phyloP scores from a whole-genome alignment of 306 rosid species.

The Rosa multiflora region DNA sequence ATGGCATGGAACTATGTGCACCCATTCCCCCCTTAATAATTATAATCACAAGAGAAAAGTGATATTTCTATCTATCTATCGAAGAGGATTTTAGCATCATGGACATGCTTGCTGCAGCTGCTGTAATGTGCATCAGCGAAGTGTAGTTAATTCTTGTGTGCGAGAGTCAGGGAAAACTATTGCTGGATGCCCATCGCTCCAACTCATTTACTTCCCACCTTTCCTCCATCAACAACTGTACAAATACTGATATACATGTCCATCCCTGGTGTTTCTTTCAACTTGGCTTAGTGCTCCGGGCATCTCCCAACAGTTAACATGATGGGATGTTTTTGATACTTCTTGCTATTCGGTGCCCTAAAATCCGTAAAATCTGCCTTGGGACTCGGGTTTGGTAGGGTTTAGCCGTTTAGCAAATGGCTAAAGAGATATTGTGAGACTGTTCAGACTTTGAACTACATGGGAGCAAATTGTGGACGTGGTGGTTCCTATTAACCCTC shows the following conservation, averaged over 20 bases:
- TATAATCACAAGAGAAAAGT: constrained; percentile 14
- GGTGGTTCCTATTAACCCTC: too few relatives aligned
- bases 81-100: not conserved
- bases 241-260: not conserved
- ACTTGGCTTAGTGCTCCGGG: not conserved
- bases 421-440: not conserved
- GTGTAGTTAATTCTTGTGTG: constrained; percentile 1
- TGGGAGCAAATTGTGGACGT: not conserved
- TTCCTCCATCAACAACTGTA: not conserved
- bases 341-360: not conserved
- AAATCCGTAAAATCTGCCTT: not conserved
- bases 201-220: constrained; percentile 20
- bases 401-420: not conserved
- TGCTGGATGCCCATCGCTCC: constrained; percentile 22
- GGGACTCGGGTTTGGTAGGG: not conserved
- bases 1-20: constrained; percentile 32
- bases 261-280: not conserved
- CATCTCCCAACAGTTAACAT: not conserved
- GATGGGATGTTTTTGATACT: not conserved
- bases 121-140: not conserved
- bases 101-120: not conserved
- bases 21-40: constrained; percentile 27
- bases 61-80: not conserved
- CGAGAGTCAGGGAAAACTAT: constrained; percentile 21
- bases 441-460: not conserved